phyloP scores from a whole-genome alignment of 179 eudicot species.

The Spergularia azorica region DNA sequence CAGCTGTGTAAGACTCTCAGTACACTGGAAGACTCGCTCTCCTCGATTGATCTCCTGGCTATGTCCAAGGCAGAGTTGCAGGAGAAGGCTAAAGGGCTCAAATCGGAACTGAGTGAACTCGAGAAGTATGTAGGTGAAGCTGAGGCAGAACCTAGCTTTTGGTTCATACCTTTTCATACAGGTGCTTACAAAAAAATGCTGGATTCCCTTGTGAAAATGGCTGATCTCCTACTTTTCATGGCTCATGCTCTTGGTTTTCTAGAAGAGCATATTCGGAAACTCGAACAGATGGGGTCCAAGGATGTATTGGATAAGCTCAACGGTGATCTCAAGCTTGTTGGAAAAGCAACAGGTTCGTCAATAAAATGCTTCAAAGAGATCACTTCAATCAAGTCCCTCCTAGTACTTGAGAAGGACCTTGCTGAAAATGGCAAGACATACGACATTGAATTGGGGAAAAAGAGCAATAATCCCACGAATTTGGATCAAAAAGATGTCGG shows the following conservation, averaged over 20 bases:
- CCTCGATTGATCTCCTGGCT: slow-evolving; percentile 25
- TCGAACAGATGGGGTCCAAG: slow-evolving; percentile 26
- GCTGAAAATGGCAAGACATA: slow-evolving; percentile 32
- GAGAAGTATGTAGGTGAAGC: slow-evolving; percentile 60
- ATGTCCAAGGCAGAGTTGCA: slow-evolving; percentile 19
- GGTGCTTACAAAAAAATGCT: slow-evolving; percentile 50
- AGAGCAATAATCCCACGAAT: slow-evolving; percentile 17
- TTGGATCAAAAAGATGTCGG: slow-evolving; percentile 42
- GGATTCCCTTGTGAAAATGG: slow-evolving; percentile 51
- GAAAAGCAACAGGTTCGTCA: slow-evolving; percentile 34
- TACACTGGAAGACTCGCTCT: slow-evolving; percentile 34
- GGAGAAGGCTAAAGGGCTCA: slow-evolving; percentile 39
- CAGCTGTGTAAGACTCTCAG: slow-evolving; percentile 49
- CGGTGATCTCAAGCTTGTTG: slow-evolving; percentile 46
- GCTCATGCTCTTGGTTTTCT: slow-evolving; percentile 44
- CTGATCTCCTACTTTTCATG: slow-evolving; percentile 44
- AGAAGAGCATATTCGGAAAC: slow-evolving; percentile 36
- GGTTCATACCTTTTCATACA: slow-evolving; percentile 69
- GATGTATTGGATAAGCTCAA: slow-evolving; percentile 42
- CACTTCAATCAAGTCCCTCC: slow-evolving; percentile 49
- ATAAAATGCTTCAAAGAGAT: slow-evolving; percentile 53
- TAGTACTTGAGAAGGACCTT: slow-evolving; percentile 42
- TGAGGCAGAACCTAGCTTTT: slow-evolving; percentile 74
- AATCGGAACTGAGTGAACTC: slow-evolving; percentile 40
- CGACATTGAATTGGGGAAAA: slow-evolving; percentile 65